Conservation (phyloP, 2,329 filamentous ascomycete genomes). For the Aspergillus pseudoviridinutans region DNA sequence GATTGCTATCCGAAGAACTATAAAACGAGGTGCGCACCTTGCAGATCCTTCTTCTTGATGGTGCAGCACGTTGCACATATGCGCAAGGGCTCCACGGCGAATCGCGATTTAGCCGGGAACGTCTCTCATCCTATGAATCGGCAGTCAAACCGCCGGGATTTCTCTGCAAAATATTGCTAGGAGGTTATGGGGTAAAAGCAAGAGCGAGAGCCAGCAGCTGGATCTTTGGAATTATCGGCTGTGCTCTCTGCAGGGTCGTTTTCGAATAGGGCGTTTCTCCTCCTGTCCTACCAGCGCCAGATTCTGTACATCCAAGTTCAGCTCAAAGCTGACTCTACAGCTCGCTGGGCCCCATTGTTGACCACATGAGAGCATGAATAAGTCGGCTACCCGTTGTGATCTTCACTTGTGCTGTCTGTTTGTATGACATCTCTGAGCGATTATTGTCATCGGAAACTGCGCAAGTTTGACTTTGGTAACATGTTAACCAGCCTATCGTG, state of each 20-base stretch:
- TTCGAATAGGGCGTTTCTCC: not conserved
- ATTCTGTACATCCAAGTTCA: not conserved
- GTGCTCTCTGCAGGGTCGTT: not conserved
- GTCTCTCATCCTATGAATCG: not conserved
- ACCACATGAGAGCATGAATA: not conserved
- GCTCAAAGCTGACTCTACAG: not conserved
- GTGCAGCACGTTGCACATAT: not conserved
- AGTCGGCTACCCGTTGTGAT: not conserved
- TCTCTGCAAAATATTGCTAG: not conserved
- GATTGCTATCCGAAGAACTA: not conserved
- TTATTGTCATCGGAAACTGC: not conserved
- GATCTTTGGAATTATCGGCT: not conserved
- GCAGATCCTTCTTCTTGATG: constrained; percentile 4
- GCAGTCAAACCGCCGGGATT: not conserved
- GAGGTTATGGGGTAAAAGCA: not conserved
- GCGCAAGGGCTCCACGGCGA: not conserved
- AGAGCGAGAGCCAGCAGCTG: not conserved
- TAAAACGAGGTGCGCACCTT: not conserved
- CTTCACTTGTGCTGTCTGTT: not conserved
- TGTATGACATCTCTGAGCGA: not conserved
- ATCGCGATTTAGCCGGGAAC: constrained; percentile 7
- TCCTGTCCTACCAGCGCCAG: no score
- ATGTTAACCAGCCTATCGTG: no score
- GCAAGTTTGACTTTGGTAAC: not conserved
- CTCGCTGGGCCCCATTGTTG: not conserved